A percentile compares a stretch with the other conserved stretches of the same genome.
Conservation (phyloP, 2,329 filamentous ascomycete species). For the Colletotrichum musae region DNA sequence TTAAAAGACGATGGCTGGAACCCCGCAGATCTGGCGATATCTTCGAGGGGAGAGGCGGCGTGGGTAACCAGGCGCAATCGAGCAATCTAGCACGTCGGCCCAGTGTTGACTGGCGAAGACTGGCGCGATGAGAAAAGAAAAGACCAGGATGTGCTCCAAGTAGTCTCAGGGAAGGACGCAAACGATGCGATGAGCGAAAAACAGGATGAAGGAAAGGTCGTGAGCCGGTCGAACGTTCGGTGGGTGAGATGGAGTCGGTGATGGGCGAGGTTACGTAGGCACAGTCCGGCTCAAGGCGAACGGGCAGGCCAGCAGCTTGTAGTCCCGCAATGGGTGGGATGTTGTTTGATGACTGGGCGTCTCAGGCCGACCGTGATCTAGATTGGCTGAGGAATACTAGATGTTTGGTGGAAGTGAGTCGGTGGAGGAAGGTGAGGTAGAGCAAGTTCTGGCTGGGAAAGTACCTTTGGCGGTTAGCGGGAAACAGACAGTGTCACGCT, state of each 20-base stretch:
- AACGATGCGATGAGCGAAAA: conserved; percentile 4
- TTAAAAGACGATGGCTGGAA: too few relatives aligned
- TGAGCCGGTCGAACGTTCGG: not conserved
- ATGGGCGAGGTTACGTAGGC: not conserved
- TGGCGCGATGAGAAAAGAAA: conserved; percentile 4
- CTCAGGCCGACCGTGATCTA: conserved; percentile 10
- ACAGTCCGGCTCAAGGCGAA: conserved; percentile 3
- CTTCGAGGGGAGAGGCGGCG: too few relatives aligned
- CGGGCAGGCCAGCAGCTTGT: not conserved
- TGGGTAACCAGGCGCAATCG: conserved; percentile 20
- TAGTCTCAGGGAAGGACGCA: not conserved
- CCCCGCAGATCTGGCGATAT: too few relatives aligned
- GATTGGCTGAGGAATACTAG: not conserved
- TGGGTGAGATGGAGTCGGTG: not conserved
- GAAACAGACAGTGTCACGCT: conserved; percentile 23
- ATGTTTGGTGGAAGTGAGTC: not conserved
- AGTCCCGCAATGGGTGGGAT: conserved; percentile 23
- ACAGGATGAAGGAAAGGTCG: not conserved
- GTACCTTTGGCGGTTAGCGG: conserved; percentile 6
- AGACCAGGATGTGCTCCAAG: not conserved
- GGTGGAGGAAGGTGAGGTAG: not conserved
- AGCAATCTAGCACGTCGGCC: conserved; percentile 24
- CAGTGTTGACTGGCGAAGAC: conserved; percentile 11
- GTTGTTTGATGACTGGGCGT: conserved; percentile 21
- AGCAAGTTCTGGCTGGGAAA: not conserved